Conservation (phyloP, 1,284 basidiomycete genomes). For the Sanghuangporus weigelae region DNA sequence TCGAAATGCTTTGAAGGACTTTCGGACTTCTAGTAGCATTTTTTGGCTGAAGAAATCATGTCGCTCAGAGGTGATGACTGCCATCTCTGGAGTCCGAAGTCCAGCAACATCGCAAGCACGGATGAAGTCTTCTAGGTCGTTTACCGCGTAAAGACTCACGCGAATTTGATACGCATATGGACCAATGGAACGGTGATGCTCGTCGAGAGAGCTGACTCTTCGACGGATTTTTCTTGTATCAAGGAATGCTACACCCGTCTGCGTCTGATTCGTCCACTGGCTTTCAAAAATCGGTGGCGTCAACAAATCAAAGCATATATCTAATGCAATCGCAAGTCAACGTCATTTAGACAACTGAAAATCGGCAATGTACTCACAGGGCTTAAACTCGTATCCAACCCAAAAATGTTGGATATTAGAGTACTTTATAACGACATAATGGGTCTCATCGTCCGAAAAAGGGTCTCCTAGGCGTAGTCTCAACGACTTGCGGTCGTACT, state of each 20-base stretch:
- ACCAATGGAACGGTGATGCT: slow-evolving; percentile 48
- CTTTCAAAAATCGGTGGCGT: slow-evolving; percentile 57
- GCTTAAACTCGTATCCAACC: slow-evolving; percentile 46
- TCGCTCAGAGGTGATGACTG: slow-evolving; percentile 41
- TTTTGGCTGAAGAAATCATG: slow-evolving; percentile 45
- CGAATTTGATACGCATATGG: slow-evolving; percentile 64
- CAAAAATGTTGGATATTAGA: slow-evolving; percentile 54
- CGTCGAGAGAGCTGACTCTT: slow-evolving; percentile 49
- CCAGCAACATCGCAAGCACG: slow-evolving; percentile 49
- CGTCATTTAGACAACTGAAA: slow-evolving; percentile 4
- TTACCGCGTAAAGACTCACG: slow-evolving; percentile 42
- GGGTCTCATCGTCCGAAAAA: slow-evolving; percentile 43
- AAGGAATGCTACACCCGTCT: slow-evolving; percentile 33
- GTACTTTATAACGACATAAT: slow-evolving; percentile 50
- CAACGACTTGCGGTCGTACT: slow-evolving; percentile 62
- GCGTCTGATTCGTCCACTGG: slow-evolving; percentile 48
- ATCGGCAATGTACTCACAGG: slow-evolving; percentile 28
- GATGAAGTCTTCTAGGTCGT: slow-evolving; percentile 42
- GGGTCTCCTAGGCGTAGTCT: slow-evolving; percentile 57
- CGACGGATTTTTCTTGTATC: slow-evolving; percentile 45
- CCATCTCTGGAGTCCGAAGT: slow-evolving; percentile 32
- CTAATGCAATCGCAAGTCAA: slow-evolving; percentile 28
- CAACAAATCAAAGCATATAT: slow-evolving; percentile 60
- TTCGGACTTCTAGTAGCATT: slow-evolving; percentile 40
- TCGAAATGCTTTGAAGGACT: slow-evolving; percentile 35